Percentiles rank a stretch among this genome's conserved stretches.
Conservation (phyloP, 2,329 filamentous ascomycete genomes). For the Curvularia eragrostidis region DNA sequence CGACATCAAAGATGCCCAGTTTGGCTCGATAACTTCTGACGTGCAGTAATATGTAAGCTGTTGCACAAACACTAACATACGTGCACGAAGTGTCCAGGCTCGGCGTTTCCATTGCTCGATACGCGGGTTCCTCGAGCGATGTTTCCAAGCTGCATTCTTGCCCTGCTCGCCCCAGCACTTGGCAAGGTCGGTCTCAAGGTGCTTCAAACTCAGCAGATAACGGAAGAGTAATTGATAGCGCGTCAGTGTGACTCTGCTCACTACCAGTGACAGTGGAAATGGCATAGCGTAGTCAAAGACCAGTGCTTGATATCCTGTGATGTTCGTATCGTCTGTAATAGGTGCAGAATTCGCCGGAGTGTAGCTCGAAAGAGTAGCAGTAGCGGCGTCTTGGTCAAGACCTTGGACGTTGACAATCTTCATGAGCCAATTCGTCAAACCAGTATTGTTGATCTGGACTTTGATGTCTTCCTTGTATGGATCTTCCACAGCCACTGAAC, state of each 20-base stretch:
- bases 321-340: conserved; percentile 80
- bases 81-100: conserved; percentile 87
- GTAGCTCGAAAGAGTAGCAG: conserved; percentile 70
- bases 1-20: conserved; percentile 95
- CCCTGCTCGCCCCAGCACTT: conserved; percentile 91
- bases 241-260: conserved; percentile 95
- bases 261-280: conserved; percentile 93
- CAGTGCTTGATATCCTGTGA: conserved; percentile 87
- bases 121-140: conserved; percentile 73
- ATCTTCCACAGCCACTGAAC: conserved; percentile 90
- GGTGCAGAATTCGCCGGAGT: conserved; percentile 66
- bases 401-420: conserved; percentile 96
- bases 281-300: conserved; percentile 94
- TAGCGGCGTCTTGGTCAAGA: conserved; percentile 79
- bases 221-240: conserved; percentile 96
- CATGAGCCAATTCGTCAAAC: conserved; percentile 91
- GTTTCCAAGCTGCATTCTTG: conserved; percentile 79
- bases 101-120: conserved; percentile 92
- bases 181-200: conserved; percentile 86
- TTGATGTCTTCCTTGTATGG: conserved; percentile 99
- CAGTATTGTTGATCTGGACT: conserved; percentile 94
- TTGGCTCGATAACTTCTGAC: conserved; percentile 95
- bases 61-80: conserved; percentile 97
- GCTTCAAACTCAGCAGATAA: conserved; percentile 86
- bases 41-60: conserved; percentile 97